Evolutionary conservation across 2,329 filamentous ascomycete species (phyloP), one percentile per base, ranked within the genome.

Genomic region (Stagonosporopsis chrysanthemi): DNA sequence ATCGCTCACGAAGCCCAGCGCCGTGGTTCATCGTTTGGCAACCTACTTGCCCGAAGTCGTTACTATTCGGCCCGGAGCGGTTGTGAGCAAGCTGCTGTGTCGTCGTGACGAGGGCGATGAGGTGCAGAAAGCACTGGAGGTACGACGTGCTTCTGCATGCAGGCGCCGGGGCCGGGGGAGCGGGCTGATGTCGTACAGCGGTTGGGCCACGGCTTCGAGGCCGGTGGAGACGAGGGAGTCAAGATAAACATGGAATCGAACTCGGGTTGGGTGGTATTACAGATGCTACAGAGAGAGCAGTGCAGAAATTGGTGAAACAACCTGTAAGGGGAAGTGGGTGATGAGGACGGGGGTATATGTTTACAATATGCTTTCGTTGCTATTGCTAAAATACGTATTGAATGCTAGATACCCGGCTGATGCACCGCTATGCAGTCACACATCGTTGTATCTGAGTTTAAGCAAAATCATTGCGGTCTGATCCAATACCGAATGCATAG

Each of bases 301-400:
- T 24, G 39, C 9, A 4, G 17, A 15, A 24, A 6, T 3, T 11
- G 39, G 14, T 23, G 39, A 41, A 19, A 12, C 7, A 19, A 5
- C n/a, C n/a, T n/a, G n/a, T n/a, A n/a, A n/a, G n/a, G 31, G 14
- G 31, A 33, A 33, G 2, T 15, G 31, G 31, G 14, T 15, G n/a
- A n/a, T n/a, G n/a, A n/a, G n/a, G n/a, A n/a, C n/a, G n/a, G n/a
- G n/a, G 3, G 31, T 7, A 6, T 15, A 14, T 33, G 43, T 19
- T 42, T 23, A 51, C 29, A 42, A 42, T 47, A 38, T 51, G 24
- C 28, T 56, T 48, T 47, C 22, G 22, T 35, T 51, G 36, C 24
- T 50, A 33, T 41, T 45, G 33, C 31, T 52, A 23, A 8, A 17
- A 17, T 43, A 9, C 39, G 6, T 11, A 9, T 17, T 42, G 15